A percentile compares a stretch with the other conserved stretches of the same genome.
phyloP scores from a whole-genome alignment of 2,329 filamentous ascomycete genomes.

The Lasiodiplodia sp. region DNA sequence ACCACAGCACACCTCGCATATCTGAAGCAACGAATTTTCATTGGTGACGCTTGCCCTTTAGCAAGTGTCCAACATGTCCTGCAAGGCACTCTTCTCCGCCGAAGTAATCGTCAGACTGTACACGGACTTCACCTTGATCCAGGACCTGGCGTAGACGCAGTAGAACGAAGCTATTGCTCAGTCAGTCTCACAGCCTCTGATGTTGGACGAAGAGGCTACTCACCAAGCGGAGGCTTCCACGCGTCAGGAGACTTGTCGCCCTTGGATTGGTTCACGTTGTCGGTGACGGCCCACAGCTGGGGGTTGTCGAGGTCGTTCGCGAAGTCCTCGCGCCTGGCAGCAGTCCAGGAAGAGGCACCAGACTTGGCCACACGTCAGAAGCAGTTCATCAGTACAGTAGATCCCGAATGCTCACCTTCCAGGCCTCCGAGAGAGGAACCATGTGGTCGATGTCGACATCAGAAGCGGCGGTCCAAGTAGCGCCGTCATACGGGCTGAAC shows the following conservation, averaged over 20 bases:
- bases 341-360: conserved; percentile 76
- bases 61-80: conserved; percentile 71
- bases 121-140: conserved; percentile 79
- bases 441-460: conserved; percentile 86
- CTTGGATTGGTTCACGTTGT: conserved; percentile 76
- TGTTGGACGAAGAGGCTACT: conserved; percentile 40
- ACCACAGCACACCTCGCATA: neutral
- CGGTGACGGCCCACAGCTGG: conserved; percentile 81
- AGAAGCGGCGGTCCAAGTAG: conserved; percentile 69
- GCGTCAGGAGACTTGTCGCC: conserved; percentile 75
- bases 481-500: conserved; percentile 77
- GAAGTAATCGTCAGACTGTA: conserved; percentile 73
- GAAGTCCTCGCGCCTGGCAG: conserved; percentile 69
- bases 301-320: conserved; percentile 80
- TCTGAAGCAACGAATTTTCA: neutral
- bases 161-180: conserved; percentile 63
- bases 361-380: conserved; percentile 55
- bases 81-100: conserved; percentile 74
- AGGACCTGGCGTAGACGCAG: conserved; percentile 80
- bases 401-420: conserved; percentile 64
- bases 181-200: conserved; percentile 29
- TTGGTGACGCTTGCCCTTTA: conserved; percentile 40
- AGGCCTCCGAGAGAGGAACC: conserved; percentile 81
- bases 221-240: conserved; percentile 75
- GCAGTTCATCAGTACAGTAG: neutral